A percentile compares a stretch with the other conserved stretches of the same genome.
These are phyloP conservation scores for Yarrowia sp. DNA, from an alignment of 805 yeast species.

Conservation along the genomic window DNA sequence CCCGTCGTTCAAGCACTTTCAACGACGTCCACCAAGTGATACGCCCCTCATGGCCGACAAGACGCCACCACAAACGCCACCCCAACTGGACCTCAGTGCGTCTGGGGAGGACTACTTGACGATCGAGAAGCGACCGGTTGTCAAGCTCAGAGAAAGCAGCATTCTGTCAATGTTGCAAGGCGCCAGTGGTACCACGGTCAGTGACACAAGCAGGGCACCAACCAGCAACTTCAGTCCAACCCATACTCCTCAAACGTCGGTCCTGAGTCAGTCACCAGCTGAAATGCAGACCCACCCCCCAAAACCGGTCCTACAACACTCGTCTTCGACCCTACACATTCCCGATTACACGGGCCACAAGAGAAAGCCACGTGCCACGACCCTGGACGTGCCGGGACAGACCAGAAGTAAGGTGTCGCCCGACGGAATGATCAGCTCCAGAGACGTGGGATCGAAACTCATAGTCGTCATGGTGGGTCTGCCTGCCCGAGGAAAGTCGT, in stretches of 20 bases:
- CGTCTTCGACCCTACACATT: conserved; percentile 17
- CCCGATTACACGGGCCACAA: conserved; percentile 28
- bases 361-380: conserved; percentile 63
- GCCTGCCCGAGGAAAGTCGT: conserved; percentile 95
- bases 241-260: not conserved
- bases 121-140: conserved; percentile 28
- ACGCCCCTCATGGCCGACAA: conserved; percentile 27
- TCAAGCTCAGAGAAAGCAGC: conserved; percentile 24
- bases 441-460: conserved; percentile 80
- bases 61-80: conserved; percentile 34
- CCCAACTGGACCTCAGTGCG: conserved; percentile 23
- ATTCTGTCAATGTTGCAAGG: conserved; percentile 30
- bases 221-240: conserved; percentile 10
- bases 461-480: conserved; percentile 95
- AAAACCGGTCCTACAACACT: conserved; percentile 12
- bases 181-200: conserved; percentile 22
- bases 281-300: not conserved
- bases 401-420: conserved; percentile 82
- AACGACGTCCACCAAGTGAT: conserved; percentile 30
- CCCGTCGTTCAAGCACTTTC: conserved; percentile 33
- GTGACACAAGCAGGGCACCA: conserved; percentile 22
- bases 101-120: conserved; percentile 18
- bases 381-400: conserved; percentile 91
- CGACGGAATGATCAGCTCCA: conserved; percentile 56
- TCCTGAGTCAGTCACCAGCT: not conserved